Percentiles rank a stretch among this genome's conserved stretches.
phyloP scores from a whole-genome alignment of 352 stramenopile genomes.

The Globisporangium camurandrum region DNA sequence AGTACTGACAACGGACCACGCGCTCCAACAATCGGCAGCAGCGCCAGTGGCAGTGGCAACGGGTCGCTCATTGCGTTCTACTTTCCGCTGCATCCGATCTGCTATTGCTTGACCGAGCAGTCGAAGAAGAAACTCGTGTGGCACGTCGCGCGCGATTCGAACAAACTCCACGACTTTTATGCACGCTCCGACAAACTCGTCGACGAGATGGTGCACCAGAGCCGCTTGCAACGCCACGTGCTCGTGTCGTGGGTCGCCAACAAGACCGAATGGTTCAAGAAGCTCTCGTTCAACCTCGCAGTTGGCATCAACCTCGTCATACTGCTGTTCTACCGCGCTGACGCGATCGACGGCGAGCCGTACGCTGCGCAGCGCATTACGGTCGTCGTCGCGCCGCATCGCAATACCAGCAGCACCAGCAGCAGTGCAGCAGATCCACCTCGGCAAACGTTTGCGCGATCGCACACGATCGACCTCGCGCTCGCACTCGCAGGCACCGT shows the following conservation, averaged over 20 bases:
- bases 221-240: constrained; percentile 25
- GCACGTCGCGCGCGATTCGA: constrained; percentile 42
- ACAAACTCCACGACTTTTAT: constrained; percentile 69
- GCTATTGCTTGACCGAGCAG: constrained; percentile 61
- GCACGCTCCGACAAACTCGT: constrained; percentile 54
- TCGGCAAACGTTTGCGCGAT: too few relatives aligned
- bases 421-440: not conserved
- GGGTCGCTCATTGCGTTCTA: constrained; percentile 48
- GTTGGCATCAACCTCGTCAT: constrained; percentile 54
- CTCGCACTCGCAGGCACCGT: constrained; percentile 39
- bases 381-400: constrained; percentile 17
- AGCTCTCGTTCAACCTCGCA: constrained; percentile 38
- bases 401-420: constrained; percentile 3
- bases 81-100: constrained; percentile 69
- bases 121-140: constrained; percentile 68
- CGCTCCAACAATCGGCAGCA: too few relatives aligned
- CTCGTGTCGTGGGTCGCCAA: constrained; percentile 27
- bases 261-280: constrained; percentile 40
- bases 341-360: constrained; percentile 39
- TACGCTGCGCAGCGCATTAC: constrained; percentile 35
- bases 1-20: too few relatives aligned
- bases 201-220: constrained; percentile 70
- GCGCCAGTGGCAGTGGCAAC: too few relatives aligned
- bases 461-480: constrained; percentile 23
- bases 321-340: constrained; percentile 49